Evolutionary conservation across 2,329 filamentous ascomycete species (phyloP).

Genomic region (Venturia aucupariae): DNA sequence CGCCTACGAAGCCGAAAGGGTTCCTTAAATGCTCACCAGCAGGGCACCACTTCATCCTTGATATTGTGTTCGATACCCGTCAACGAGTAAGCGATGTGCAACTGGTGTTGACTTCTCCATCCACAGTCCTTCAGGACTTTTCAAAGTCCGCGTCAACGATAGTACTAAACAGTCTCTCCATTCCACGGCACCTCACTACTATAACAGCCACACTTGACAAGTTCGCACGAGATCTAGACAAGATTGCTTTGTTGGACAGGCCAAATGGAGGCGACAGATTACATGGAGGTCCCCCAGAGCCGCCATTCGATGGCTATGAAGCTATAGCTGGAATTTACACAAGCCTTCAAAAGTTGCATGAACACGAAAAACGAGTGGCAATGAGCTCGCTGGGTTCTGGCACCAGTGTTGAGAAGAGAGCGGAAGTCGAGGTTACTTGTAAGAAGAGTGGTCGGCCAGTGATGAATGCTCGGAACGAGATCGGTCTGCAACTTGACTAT

Average conservation of each 20-base stretch:
- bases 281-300: constrained; percentile 38
- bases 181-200: constrained; percentile 50
- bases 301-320: constrained; percentile 60
- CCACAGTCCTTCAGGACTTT: constrained; percentile 50
- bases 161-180: constrained; percentile 54
- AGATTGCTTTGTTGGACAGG: constrained; percentile 59
- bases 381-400: not conserved
- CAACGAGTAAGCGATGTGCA: constrained; percentile 53
- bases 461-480: constrained; percentile 57
- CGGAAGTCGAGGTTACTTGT: constrained; percentile 39
- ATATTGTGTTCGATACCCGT: constrained; percentile 24
- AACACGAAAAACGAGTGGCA: constrained; percentile 45
- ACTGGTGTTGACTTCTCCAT: constrained; percentile 53
- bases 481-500: constrained; percentile 68
- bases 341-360: constrained; percentile 59
- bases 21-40: constrained; percentile 24
- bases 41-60: constrained; percentile 27
- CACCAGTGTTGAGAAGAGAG: not conserved
- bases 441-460: constrained; percentile 59
- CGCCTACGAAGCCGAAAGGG: constrained; percentile 18
- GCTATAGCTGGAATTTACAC: constrained; percentile 65
- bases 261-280: constrained; percentile 45
- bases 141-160: constrained; percentile 55
- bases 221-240: constrained; percentile 64
- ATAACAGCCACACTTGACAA: constrained; percentile 58